Percentiles rank a stretch among this genome's conserved stretches.
These are phyloP conservation scores for Globisporangium barbulae DNA, from an alignment of 352 stramenopile species.

Conservation along the genomic window DNA sequence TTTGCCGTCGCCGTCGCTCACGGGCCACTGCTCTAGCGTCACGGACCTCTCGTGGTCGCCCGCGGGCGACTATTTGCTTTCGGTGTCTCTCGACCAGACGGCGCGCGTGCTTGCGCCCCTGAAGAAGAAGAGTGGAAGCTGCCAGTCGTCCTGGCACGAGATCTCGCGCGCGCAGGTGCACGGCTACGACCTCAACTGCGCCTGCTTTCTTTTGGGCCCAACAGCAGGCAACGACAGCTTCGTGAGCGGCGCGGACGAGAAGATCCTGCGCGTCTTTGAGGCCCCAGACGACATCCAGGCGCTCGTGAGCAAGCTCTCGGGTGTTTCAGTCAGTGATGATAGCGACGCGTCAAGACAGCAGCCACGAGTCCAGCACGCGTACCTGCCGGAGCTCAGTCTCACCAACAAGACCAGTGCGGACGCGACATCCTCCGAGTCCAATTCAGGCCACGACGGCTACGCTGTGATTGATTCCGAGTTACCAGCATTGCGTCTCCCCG, in stretches of 20 bases:
- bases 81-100: conserved; percentile 74
- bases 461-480: conserved; percentile 16
- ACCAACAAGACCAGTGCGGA: conserved; percentile 56
- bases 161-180: conserved; percentile 79
- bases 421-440: neutral
- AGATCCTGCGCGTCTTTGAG: conserved; percentile 78
- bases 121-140: conserved; percentile 3
- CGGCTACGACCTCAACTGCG: conserved; percentile 81
- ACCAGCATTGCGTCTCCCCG: conserved; percentile 31
- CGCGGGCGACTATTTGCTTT: conserved; percentile 58
- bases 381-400: conserved; percentile 69
- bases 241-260: conserved; percentile 79
- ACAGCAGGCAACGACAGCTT: conserved; percentile 37
- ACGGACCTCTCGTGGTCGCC: conserved; percentile 70
- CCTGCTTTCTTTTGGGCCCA: conserved; percentile 35
- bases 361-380: conserved; percentile 45
- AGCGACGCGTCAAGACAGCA: neutral
- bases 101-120: conserved; percentile 47
- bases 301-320: conserved; percentile 27
- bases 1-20: conserved; percentile 44
- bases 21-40: conserved; percentile 49
- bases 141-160: conserved; percentile 37
- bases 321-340: neutral
- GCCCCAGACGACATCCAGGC: conserved; percentile 47
- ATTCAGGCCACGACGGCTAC: conserved; percentile 18